A percentile compares a stretch with the other conserved stretches of the same genome.
phyloP scores from a whole-genome alignment of 805 yeast genomes.

The Candida ascalaphidarum region DNA sequence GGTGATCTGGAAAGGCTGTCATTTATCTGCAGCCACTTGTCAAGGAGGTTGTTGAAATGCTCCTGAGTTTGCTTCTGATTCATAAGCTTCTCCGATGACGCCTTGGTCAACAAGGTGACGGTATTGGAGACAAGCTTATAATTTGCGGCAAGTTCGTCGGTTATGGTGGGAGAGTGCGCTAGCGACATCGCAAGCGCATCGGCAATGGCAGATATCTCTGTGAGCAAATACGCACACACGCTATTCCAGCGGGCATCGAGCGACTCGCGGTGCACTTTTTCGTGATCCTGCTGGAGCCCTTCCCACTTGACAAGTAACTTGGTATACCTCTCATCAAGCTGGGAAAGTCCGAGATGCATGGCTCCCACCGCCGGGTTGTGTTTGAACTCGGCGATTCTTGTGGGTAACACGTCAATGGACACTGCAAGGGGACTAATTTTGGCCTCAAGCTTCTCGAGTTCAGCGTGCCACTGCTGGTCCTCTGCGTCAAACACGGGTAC shows the following conservation, averaged over 20 bases:
- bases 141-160: conserved; percentile 19
- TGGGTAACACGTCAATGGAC: conserved; percentile 43
- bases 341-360: too few species aligned
- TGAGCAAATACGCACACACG: conserved; percentile 39
- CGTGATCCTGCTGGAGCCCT: conserved; percentile 31
- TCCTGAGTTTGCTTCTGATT: conserved; percentile 11
- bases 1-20: background rate
- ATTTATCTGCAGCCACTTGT: conserved; percentile 14
- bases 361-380: background rate
- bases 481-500: conserved; percentile 22
- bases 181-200: conserved; percentile 6
- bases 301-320: conserved; percentile 24
- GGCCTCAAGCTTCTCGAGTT: conserved; percentile 32
- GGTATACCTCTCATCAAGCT: conserved; percentile 2
- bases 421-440: conserved; percentile 44
- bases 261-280: conserved; percentile 33
- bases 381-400: conserved; percentile 35
- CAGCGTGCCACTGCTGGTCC: conserved; percentile 24
- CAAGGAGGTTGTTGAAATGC: conserved; percentile 17
- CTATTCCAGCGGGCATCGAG: conserved; percentile 51
- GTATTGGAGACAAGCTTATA: conserved; percentile 33
- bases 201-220: conserved; percentile 23
- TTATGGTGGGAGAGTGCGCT: conserved; percentile 9
- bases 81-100: conserved; percentile 29
- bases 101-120: conserved; percentile 22